Conservation (phyloP, 352 stramenopile species). For the Globisporangium spiculum region DNA sequence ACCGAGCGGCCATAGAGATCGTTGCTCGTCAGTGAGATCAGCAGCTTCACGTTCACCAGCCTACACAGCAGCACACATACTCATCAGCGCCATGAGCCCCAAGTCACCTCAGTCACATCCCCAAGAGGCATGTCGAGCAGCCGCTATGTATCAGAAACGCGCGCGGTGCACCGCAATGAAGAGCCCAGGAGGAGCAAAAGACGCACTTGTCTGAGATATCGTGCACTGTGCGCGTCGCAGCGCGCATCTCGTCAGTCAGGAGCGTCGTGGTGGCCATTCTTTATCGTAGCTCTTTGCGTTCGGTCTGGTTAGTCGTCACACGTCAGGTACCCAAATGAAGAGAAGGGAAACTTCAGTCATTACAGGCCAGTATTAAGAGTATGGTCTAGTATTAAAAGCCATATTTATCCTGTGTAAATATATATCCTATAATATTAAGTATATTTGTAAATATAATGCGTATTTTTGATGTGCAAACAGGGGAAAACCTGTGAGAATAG, state of each 20-base stretch:
- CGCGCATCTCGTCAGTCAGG: slow-evolving; percentile 49
- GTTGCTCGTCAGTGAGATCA: slow-evolving; percentile 62
- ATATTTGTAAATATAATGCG: not conserved
- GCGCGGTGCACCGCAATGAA: not conserved
- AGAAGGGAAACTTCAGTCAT: not conserved
- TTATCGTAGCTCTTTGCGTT: not conserved
- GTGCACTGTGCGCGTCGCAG: slow-evolving; percentile 46
- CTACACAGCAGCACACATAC: slow-evolving; percentile 19
- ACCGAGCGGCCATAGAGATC: slow-evolving; percentile 61
- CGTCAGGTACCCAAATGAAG: slow-evolving; percentile 5
- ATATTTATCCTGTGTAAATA: not conserved
- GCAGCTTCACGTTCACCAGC: slow-evolving; percentile 65
- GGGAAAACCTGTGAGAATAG: not conserved
- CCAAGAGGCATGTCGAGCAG: not conserved
- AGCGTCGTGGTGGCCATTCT: not conserved
- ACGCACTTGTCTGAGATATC: slow-evolving; percentile 53
- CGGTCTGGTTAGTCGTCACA: not conserved
- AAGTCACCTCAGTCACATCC: not conserved
- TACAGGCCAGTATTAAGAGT: not conserved
- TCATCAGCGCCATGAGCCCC: not conserved
- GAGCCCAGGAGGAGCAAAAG: not conserved
- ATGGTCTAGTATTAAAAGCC: not conserved
- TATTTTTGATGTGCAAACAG: slow-evolving; percentile 1
- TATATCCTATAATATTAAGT: not conserved
- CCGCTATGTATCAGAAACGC: not conserved